A percentile compares a stretch with the other conserved stretches of the same genome.
phyloP scores from a whole-genome alignment of 1,284 basidiomycete genomes.

The Neonothopanus nambi region DNA sequence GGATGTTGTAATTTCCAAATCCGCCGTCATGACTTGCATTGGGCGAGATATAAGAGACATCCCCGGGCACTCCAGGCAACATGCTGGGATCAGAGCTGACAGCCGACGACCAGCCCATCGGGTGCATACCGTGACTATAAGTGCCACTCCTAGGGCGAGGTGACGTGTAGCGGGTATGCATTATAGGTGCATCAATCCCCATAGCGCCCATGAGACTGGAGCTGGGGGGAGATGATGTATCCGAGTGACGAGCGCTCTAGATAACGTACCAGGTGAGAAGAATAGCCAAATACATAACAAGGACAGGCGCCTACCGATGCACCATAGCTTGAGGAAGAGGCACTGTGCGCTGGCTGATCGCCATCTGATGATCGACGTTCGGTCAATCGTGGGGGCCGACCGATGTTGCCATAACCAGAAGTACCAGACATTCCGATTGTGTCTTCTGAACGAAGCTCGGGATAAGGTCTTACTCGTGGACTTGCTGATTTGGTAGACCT shows the following conservation, averaged over 20 bases:
- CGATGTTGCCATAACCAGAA: conserved; percentile 31
- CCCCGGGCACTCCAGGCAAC: conserved; percentile 6
- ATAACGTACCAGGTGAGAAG: neutral
- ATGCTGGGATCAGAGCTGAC: neutral
- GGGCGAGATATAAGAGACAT: neutral
- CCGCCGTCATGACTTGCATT: neutral
- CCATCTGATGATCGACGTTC: conserved; percentile 34
- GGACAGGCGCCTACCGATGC: too few relatives aligned
- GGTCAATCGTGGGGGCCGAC: conserved; percentile 23
- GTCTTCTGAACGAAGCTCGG: conserved; percentile 27
- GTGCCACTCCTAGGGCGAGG: neutral
- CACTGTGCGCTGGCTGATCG: conserved; percentile 30
- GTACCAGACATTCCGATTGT: conserved; percentile 31
- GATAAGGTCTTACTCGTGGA: conserved; percentile 32
- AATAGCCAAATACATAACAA: neutral
- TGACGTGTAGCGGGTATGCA: neutral
- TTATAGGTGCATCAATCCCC: conserved; percentile 28
- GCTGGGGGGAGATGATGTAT: conserved; percentile 37
- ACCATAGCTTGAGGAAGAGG: conserved; percentile 3
- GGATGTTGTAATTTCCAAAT: neutral
- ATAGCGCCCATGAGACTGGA: conserved; percentile 68
- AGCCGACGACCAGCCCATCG: conserved; percentile 3
- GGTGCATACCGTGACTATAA: neutral
- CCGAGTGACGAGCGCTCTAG: neutral
- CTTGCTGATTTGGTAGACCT: conserved; percentile 27